These are phyloP conservation scores for Pelargonium nanum DNA, from an alignment of 345 rosid genomes.

Conservation along the genomic window DNA sequence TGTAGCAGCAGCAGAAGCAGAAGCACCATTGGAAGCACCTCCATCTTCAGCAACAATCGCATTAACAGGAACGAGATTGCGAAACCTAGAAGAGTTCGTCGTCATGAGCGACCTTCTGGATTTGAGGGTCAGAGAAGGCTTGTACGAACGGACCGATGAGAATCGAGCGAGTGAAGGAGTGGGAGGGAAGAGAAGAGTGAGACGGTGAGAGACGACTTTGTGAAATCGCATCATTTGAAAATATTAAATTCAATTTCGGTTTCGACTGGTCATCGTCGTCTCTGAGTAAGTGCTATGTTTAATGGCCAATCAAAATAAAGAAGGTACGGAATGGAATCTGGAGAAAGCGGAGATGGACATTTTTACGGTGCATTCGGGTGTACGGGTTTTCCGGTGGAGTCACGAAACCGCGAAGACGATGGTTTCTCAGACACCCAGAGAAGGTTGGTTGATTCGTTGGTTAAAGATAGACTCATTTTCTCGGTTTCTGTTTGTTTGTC, in stretches of 20 bases:
- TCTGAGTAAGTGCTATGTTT: too few species aligned
- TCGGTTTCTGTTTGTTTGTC: neutral
- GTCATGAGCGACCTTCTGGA: conserved; percentile 8
- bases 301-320: too few species aligned
- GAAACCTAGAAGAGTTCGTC: conserved; percentile 30
- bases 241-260: too few species aligned
- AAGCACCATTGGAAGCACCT: conserved; percentile 23
- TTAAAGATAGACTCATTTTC: neutral
- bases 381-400: neutral
- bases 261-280: neutral
- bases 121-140: neutral
- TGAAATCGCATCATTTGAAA: conserved; percentile 22
- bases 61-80: conserved; percentile 32
- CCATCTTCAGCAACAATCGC: conserved; percentile 38
- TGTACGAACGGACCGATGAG: conserved; percentile 12
- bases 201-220: conserved; percentile 35
- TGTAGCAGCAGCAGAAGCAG: conserved; percentile 19
- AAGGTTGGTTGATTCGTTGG: too few species aligned
- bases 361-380: neutral
- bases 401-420: neutral
- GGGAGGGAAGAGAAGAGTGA: conserved; percentile 21
- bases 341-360: neutral
- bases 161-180: conserved; percentile 15
- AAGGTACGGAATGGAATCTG: neutral
- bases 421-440: neutral